Percentiles rank a stretch among this genome's conserved stretches.
Conservation (phyloP, 2,329 filamentous ascomycete species). For the Aspergillus pseudoterreus region DNA sequence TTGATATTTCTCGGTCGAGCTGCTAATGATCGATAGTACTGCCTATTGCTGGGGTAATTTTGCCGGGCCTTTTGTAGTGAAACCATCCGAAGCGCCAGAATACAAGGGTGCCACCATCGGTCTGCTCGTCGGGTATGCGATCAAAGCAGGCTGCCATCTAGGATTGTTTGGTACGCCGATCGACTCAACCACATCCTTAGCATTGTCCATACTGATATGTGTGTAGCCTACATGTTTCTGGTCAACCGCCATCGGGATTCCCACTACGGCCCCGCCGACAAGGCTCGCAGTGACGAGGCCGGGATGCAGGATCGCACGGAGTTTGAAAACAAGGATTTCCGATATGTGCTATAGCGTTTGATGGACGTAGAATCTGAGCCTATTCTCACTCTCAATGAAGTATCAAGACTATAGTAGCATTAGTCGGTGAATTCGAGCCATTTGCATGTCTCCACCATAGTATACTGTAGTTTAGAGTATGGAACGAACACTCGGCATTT, state of each 20-base stretch:
- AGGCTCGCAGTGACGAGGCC: constrained; percentile 33
- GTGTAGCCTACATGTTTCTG: constrained; percentile 30
- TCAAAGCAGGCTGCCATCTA: constrained; percentile 36
- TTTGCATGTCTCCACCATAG: too few species aligned
- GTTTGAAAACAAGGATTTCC: constrained; percentile 43
- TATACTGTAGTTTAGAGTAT: too few species aligned
- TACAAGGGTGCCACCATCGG: constrained; percentile 37
- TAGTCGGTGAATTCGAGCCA: too few species aligned
- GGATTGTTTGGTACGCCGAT: constrained; percentile 29
- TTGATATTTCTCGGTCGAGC: too few species aligned
- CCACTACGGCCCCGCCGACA: constrained; percentile 33
- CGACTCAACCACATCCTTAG: too few species aligned
- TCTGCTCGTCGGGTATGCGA: constrained; percentile 38
- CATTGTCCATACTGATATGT: not conserved
- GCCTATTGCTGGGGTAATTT: constrained; percentile 42
- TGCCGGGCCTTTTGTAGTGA: constrained; percentile 37
- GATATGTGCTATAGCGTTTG: constrained; percentile 32
- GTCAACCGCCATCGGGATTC: constrained; percentile 32
- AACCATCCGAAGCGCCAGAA: constrained; percentile 29
- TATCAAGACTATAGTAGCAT: too few species aligned
- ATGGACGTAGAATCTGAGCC: too few species aligned
- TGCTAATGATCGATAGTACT: constrained; percentile 11
- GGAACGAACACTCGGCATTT: too few species aligned
- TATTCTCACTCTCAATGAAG: too few species aligned
- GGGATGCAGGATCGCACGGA: constrained; percentile 39